phyloP scores from a whole-genome alignment of 2,329 filamentous ascomycete species.

The Claviceps humidiphila region DNA sequence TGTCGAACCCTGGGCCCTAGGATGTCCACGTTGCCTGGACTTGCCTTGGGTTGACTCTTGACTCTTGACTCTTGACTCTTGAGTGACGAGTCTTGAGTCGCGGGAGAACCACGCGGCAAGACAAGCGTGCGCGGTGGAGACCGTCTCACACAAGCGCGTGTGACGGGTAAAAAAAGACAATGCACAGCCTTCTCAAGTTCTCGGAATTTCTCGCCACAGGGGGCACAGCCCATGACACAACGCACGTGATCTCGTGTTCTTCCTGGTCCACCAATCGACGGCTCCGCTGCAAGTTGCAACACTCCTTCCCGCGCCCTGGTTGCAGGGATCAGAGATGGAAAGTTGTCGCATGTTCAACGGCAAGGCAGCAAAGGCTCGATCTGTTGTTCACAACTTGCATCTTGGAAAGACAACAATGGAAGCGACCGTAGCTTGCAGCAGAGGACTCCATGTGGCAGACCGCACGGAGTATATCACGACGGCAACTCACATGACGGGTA shows the following conservation, averaged over 20 bases:
- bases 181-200: not conserved
- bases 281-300: not conserved
- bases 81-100: too few species aligned
- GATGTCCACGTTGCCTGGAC: not conserved
- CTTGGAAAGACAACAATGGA: too few species aligned
- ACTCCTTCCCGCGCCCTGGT: not conserved
- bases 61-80: too few species aligned
- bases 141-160: not conserved
- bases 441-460: too few species aligned
- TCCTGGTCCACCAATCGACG: not conserved
- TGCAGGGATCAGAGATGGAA: not conserved
- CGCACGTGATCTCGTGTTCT: not conserved
- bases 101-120: not conserved
- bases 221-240: not conserved
- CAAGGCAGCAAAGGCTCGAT: too few species aligned
- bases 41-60: not conserved
- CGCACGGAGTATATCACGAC: too few species aligned
- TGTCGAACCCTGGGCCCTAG: too few species aligned
- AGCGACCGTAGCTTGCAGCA: too few species aligned
- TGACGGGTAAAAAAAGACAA: not conserved
- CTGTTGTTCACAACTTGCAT: too few species aligned
- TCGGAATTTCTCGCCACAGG: not conserved
- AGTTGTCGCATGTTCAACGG: not conserved
- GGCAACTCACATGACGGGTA: too few species aligned
- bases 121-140: not conserved